Conservation (phyloP, 2,329 filamentous ascomycete species). For the Hypoxylon sp. region DNA sequence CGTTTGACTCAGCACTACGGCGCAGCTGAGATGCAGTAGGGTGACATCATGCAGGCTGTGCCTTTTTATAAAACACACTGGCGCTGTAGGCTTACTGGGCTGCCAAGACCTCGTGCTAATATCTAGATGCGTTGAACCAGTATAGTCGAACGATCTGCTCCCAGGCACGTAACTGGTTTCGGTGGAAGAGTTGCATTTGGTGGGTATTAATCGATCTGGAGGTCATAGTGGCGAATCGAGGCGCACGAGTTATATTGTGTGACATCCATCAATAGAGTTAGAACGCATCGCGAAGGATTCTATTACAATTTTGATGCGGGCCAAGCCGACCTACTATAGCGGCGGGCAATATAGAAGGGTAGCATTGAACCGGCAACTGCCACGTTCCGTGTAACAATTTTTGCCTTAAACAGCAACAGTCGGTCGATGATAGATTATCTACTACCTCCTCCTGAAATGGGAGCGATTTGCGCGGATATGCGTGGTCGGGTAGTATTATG, state of each 20-base stretch:
- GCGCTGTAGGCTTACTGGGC: constrained; percentile 33
- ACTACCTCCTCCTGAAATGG: constrained; percentile 21
- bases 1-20: constrained; percentile 39
- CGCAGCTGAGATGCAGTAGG: constrained; percentile 38
- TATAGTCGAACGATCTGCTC: constrained; percentile 6
- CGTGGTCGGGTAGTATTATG: constrained; percentile 14
- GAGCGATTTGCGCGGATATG: constrained; percentile 14
- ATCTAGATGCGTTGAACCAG: constrained; percentile 18
- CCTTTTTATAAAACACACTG: constrained; percentile 35
- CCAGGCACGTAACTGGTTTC: constrained; percentile 29
- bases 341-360: constrained; percentile 16
- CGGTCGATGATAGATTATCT: constrained; percentile 23
- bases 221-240: constrained; percentile 18
- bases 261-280: constrained; percentile 7
- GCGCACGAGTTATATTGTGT: constrained; percentile 21
- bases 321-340: background rate
- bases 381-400: constrained; percentile 39
- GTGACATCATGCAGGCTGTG: constrained; percentile 42
- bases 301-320: constrained; percentile 3
- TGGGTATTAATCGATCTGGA: constrained; percentile 16
- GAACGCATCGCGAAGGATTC: constrained; percentile 37
- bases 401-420: constrained; percentile 19
- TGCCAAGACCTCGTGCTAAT: constrained; percentile 34
- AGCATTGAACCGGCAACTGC: constrained; percentile 20
- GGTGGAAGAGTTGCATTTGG: constrained; percentile 26